Conservation (phyloP, 352 stramenopile genomes). For the Peronospora belbahrii region DNA sequence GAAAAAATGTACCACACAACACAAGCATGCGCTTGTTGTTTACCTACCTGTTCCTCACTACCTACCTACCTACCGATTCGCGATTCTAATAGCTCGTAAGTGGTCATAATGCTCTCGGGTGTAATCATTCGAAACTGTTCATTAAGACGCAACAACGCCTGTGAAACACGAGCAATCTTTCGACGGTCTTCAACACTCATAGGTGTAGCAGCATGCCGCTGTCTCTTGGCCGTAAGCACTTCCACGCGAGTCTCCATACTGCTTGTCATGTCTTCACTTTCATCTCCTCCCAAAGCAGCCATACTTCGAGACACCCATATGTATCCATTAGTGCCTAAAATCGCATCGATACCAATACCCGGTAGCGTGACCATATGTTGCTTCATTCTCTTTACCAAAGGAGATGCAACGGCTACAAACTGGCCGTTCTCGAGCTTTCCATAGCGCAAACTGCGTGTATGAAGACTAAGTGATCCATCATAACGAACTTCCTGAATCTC, state of each 20-base stretch:
- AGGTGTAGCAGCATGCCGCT: conserved; percentile 75
- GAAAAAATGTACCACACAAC: neutral
- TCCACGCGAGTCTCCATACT: conserved; percentile 85
- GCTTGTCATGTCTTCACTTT: conserved; percentile 37
- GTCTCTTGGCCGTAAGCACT: conserved; percentile 86
- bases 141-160: conserved; percentile 84
- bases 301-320: conserved; percentile 92
- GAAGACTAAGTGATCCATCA: conserved; percentile 90
- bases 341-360: conserved; percentile 78
- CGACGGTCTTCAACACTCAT: conserved; percentile 75
- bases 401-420: conserved; percentile 83
- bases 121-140: conserved; percentile 87
- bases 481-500: conserved; percentile 83
- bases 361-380: conserved; percentile 90
- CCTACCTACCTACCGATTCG: conserved; percentile 13
- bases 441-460: conserved; percentile 92
- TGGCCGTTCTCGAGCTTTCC: conserved; percentile 93
- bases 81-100: conserved; percentile 59
- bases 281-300: conserved; percentile 36
- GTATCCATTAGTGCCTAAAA: conserved; percentile 92
- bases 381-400: conserved; percentile 89
- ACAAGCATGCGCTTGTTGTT: neutral
- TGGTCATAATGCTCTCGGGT: conserved; percentile 86
- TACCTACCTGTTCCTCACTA: neutral
- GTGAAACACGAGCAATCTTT: conserved; percentile 83